Percentiles rank a stretch among this genome's conserved stretches.
Conservation (phyloP, 306 rosid species). For the Castanea mollissima region DNA sequence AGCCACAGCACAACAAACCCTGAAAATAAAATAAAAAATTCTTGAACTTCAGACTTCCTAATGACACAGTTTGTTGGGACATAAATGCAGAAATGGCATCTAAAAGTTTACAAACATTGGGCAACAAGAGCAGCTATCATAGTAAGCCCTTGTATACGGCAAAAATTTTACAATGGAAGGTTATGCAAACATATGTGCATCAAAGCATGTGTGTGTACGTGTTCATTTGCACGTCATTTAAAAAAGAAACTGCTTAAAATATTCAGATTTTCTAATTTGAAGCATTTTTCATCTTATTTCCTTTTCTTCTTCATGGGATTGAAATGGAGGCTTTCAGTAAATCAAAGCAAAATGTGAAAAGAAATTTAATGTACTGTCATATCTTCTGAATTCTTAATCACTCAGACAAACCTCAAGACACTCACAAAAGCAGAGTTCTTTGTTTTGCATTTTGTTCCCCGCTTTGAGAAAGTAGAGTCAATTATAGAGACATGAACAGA, state of each 20-base stretch:
- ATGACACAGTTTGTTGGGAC: background rate
- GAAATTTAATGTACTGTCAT: background rate
- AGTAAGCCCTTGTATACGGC: no score
- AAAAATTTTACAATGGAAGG: no score
- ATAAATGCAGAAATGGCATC: background rate
- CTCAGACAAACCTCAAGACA: background rate
- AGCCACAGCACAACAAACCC: conserved; percentile 11
- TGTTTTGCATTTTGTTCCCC: background rate
- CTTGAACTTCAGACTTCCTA: background rate
- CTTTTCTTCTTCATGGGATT: background rate
- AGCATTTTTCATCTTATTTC: background rate
- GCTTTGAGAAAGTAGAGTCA: background rate
- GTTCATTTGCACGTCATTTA: no score
- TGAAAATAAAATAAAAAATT: background rate
- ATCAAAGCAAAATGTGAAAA: background rate
- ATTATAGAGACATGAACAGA: background rate
- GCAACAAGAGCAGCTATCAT: no score
- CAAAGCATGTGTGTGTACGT: no score
- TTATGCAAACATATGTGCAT: no score
- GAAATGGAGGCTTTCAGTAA: background rate
- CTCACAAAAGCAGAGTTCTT: background rate
- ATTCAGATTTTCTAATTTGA: no score
- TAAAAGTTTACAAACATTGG: background rate
- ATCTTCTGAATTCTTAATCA: background rate
- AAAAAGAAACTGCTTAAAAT: no score